Evolutionary conservation across 1,284 basidiomycete species (phyloP), one percentile per base, ranked within the genome.

Genomic region (Moesziomyces sp.): DNA sequence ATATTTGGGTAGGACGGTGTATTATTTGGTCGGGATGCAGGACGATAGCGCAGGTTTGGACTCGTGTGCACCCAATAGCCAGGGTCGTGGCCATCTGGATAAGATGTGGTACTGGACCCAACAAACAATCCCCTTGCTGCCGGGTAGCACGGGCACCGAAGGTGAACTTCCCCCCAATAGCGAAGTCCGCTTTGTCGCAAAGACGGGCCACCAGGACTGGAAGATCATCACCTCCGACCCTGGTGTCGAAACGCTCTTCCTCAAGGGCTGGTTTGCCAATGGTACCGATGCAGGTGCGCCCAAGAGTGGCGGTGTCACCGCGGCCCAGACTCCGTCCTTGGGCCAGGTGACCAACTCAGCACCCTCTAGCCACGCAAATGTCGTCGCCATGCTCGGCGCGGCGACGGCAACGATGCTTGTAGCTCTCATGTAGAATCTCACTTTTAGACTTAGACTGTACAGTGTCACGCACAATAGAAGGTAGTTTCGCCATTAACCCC

Each of bases 31-130:
- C 4, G 81, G 81, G 1, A 24, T 52, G 19, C n/a, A 58, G 11
- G 81, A 83, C 40, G 52, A 10, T 3, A 30, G 26, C 18, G 50
- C 69, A 2, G 78, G 79, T 1, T 52, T 77, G 14, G 43, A 40
- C 13, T 47, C 52, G 16, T 82, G 82, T 47, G 56, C 68, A 11
- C 76, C 81, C 8, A 69, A 66, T 26, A 21, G 72, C 0, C 82
- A 83, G 49, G 82, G 82, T 14, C 4, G 51, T 0, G 46, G 57
- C 14, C 82, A 83, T 46, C 45, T 82, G 1, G 51, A 62, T 28
- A 82, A 80, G 58, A 74, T 82, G 70, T 60, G 57, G 42, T 73
- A 77, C 55, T 83, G 80, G 80, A 70, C 75, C 3, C 42, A 66
- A n/a, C 48, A 67, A 10, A 61, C 60, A 16, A 21, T 82, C 2